Evolutionary conservation across 2,329 filamentous ascomycete genomes (phyloP).

Genomic region (Fusarium brevicatenulatum): DNA sequence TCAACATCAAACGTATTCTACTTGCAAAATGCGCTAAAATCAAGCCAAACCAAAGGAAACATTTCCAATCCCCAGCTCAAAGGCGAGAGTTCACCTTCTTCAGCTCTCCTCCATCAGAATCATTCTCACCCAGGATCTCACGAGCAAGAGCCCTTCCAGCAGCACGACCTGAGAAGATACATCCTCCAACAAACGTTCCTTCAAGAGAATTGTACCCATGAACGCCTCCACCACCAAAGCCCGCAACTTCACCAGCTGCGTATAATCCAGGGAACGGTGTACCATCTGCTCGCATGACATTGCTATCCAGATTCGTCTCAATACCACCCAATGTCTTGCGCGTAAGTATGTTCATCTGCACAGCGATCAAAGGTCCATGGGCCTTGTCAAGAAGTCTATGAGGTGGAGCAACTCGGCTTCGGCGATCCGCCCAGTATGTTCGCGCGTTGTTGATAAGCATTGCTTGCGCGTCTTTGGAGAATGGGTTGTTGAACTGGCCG

Average conservation of each 20-base stretch:
- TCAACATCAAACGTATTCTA: background rate
- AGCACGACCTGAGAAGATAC: slow-evolving; percentile 69
- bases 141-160: slow-evolving; percentile 66
- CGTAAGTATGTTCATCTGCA: slow-evolving; percentile 69
- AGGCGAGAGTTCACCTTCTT: slow-evolving; percentile 12
- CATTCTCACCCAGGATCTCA: slow-evolving; percentile 49
- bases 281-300: slow-evolving; percentile 63
- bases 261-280: slow-evolving; percentile 64
- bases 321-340: slow-evolving; percentile 70
- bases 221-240: slow-evolving; percentile 70
- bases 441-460: slow-evolving; percentile 70
- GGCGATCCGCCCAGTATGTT: slow-evolving; percentile 64
- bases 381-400: slow-evolving; percentile 64
- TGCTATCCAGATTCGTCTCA: slow-evolving; percentile 67
- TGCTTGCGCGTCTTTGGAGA: slow-evolving; percentile 68
- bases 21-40: background rate
- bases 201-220: slow-evolving; percentile 71
- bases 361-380: slow-evolving; percentile 69
- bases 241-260: slow-evolving; percentile 68
- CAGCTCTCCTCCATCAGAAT: background rate
- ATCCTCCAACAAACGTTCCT: slow-evolving; percentile 70
- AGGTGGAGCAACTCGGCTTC: slow-evolving; percentile 62
- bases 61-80: background rate
- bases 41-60: background rate
- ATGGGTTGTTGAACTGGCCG: slow-evolving; percentile 64